Base-by-base conservation (phyloP, 371 early-diverging fungal genomes). In the Capillidium rhysosporum region DNA sequence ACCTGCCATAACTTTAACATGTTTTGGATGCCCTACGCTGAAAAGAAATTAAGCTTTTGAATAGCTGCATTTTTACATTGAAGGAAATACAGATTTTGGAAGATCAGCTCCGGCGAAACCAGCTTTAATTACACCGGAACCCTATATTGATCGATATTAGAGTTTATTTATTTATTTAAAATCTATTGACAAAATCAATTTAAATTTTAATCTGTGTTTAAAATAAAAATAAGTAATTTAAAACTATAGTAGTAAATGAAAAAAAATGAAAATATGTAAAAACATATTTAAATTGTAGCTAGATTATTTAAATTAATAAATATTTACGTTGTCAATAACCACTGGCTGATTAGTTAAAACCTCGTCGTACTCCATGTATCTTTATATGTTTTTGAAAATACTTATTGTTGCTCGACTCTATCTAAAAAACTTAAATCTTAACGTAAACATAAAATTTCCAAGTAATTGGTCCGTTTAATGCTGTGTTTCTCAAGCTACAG, bases 81-180 rank as follows among this genome's bases (percentile, higher is more conserved):
- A 86, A 7, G 92, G 86, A 61, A 96, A 89, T 63, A 82, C 89
- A 57, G 84, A 82, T 56, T 89, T 88, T 40, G 97, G 97, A 54
- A 78, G 78, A 55, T 92, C 93, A 57, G 90, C 92, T 46, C 97
- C 97, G 18, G 97, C 93, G 69, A 96, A 94, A 38, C 97, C 97
- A 48, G 92, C 92, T 66, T 96, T 96, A 65, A 91, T 89, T 59
- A 89, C 82, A 44, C 95, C 95, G 30, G 95, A 94, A 39, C 93
- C 95, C 90, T 90, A 69, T 54, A 56, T 49, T 16, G 3, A 52
- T 21, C 26, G 5, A 18, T 5, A 23, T 28, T 56, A 46, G 21
- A 24, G n/a, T 30, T 54, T 20, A 21, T 10, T 9, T 18, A 46
- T 8, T 14, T 25, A 18, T 31, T 25, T 31, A 9, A 56, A 57